Base-by-base conservation (phyloP, 768 basidiomycete genomes). In the Cystofilobasidium macerans region DNA sequence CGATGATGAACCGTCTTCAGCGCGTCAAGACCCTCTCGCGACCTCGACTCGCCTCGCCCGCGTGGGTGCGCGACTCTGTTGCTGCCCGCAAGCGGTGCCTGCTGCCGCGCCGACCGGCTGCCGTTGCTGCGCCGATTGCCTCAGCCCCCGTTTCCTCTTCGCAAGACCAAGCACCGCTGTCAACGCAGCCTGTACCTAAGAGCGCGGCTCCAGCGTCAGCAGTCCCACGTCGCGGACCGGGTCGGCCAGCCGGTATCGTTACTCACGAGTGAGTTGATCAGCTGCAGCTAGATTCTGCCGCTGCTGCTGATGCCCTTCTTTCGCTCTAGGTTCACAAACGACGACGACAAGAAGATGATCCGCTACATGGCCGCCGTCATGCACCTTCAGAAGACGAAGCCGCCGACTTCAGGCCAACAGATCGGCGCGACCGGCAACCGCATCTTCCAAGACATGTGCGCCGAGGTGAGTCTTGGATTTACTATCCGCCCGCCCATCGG, bases 361-460 rank as follows among this genome's bases (percentile, higher is more conserved):
- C 88, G 91, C 72, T 91, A 83, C 74, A 88, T 93, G 3, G 88
- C 88, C 6, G 79, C 81, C 26, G 87, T 85, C 2, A 84, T 83
- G 4, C 70, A 78, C 3, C 86, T 78, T 22, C 83, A 85, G 71
- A 81, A 79, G 82, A 87, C 30, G 51, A 30, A 30, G 24, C 38
- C 13, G 24, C 13, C 24, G 38, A 78, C 84, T 69, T 81, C 80
- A 58, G 88, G 87, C 0, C 81, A 63, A 53, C 9, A n/a, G 16
- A 28, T 94, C 3, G 81, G 81, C 12, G 80, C 86, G 33, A 94
- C 94, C 73, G 87, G 91, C 71, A 92, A 92, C 72, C 75, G 78
- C 53, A 75, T 63, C n/a, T 63, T 20, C 28, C 28, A 42, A 1
- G 51, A 63, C 28, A 36, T 63, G 16, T 63, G 62, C 48, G 26